A percentile compares a stretch with the other conserved stretches of the same genome.
Conservation (phyloP, 2,329 filamentous ascomycete species). For the Penicillium sp. region DNA sequence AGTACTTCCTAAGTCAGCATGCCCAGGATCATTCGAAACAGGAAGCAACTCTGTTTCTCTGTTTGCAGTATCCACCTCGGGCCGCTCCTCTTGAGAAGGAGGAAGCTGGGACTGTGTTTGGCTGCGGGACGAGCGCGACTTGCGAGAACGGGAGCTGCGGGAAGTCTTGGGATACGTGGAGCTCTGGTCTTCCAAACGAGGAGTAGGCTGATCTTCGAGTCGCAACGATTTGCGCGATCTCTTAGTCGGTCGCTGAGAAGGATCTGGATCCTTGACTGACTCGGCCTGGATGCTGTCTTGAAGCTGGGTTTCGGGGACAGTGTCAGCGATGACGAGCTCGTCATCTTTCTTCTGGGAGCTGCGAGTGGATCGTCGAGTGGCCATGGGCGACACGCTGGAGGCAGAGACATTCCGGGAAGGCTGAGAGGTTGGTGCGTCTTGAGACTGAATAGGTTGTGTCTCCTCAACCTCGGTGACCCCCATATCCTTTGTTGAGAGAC, state of each 20-base stretch:
- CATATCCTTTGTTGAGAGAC: conserved; percentile 23
- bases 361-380: conserved; percentile 29
- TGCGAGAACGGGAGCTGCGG: conserved; percentile 23
- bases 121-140: conserved; percentile 21
- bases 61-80: background rate
- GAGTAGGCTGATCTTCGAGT: conserved; percentile 26
- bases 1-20: conserved; percentile 6
- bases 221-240: conserved; percentile 33
- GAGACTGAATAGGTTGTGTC: conserved; percentile 14
- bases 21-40: background rate
- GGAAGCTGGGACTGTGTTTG: conserved; percentile 10
- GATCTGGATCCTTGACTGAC: conserved; percentile 8
- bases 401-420: conserved; percentile 6
- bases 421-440: conserved; percentile 11
- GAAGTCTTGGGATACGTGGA: conserved; percentile 18
- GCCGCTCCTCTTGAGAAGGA: conserved; percentile 3
- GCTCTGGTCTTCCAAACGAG: conserved; percentile 14
- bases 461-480: conserved; percentile 14
- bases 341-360: conserved; percentile 21
- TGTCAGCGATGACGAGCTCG: background rate
- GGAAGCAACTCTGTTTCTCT: conserved; percentile 1
- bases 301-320: background rate
- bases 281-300: conserved; percentile 1
- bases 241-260: conserved; percentile 29
- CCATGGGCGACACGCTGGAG: conserved; percentile 19